phyloP scores from a whole-genome alignment of 2,329 filamentous ascomycete genomes.

The Penicillium thymicola region DNA sequence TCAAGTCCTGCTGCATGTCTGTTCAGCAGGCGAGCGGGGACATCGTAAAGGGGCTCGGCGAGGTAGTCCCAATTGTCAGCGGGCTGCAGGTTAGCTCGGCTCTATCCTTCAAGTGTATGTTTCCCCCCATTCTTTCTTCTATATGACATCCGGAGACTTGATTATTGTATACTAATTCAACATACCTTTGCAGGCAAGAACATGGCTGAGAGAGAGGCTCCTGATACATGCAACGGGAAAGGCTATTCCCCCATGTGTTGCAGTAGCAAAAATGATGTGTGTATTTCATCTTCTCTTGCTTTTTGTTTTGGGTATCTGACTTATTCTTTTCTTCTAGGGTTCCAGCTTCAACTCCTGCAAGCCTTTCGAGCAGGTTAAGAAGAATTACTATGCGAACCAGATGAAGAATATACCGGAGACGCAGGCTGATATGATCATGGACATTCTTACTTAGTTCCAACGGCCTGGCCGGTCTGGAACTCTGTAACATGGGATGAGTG shows the following conservation, averaged over 20 bases:
- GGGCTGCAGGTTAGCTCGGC: slow-evolving; percentile 23
- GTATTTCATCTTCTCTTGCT: neutral
- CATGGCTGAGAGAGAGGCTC: slow-evolving; percentile 16
- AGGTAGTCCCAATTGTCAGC: slow-evolving; percentile 20
- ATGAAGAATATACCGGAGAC: slow-evolving; percentile 1
- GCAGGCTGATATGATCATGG: slow-evolving; percentile 17
- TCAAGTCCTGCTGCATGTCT: slow-evolving; percentile 29
- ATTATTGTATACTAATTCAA: neutral
- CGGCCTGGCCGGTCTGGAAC: neutral
- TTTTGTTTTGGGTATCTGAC: neutral
- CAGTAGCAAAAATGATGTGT: slow-evolving; percentile 7
- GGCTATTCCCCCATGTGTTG: slow-evolving; percentile 29
- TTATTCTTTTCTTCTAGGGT: neutral
- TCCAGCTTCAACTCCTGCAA: slow-evolving; percentile 18
- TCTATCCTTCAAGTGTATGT: slow-evolving; percentile 29
- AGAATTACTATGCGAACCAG: slow-evolving; percentile 19
- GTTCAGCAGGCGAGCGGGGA: slow-evolving; percentile 16
- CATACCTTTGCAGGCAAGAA: slow-evolving; percentile 14
- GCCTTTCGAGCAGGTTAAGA: slow-evolving; percentile 22
- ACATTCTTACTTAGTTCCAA: slow-evolving; percentile 13
- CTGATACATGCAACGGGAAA: slow-evolving; percentile 16
- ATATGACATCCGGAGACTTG: neutral
- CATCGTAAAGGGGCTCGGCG: slow-evolving; percentile 17
- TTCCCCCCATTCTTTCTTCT: neutral
- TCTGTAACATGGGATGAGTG: neutral